Evolutionary conservation across 805 yeast genomes (phyloP), one percentile per base, ranked within the genome.

Genomic region (Nematodospora valgi): DNA sequence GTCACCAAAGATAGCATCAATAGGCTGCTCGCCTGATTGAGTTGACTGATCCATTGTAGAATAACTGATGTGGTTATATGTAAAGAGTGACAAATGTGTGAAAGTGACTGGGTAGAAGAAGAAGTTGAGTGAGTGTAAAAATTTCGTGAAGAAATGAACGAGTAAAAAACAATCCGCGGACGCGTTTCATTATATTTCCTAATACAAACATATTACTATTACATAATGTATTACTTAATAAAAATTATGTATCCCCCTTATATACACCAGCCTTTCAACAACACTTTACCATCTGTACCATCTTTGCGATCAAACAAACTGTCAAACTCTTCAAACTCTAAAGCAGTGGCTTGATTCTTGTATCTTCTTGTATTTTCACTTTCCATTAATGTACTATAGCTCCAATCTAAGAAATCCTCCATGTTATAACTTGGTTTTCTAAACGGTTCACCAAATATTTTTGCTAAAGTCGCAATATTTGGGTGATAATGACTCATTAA

Each of bases 381-480:
- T 18, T 74, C 79, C 40, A 82, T 48, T 35, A 85, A 56, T 48
- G 83, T 65, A 23, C 72, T 67, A 54, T 89, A 93, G 38, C 82
- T 79, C 86, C 96, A 91, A 58, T 89, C 96, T 49, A 93, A 62
- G 66, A 93, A 93, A 55, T 93, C 98, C 56, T 93, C 98, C 70
- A 93, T 69, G 56, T 85, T 85, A 57, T 93, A 93, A 48, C 76
- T 76, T 38, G 83, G 80, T 56, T 93, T 93, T 52, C 81, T 76
- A 64, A 88, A 91, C 3, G 96, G 96, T 59, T 93, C 96, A 13
- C 80, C 72, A 53, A 86, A 84, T 20, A 93, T 85, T 54, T 79
- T 82, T 12, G 96, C 96, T 48, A 93, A 68, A 0, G 96, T 83
- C 1, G 96, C 91, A 9, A 93, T 87, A 51, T 93, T 93, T 11